Percentiles rank a stretch among this genome's conserved stretches.
These are phyloP conservation scores for Tephrocybe rancida DNA, from an alignment of 768 basidiomycete genomes.

Conservation along the genomic window DNA sequence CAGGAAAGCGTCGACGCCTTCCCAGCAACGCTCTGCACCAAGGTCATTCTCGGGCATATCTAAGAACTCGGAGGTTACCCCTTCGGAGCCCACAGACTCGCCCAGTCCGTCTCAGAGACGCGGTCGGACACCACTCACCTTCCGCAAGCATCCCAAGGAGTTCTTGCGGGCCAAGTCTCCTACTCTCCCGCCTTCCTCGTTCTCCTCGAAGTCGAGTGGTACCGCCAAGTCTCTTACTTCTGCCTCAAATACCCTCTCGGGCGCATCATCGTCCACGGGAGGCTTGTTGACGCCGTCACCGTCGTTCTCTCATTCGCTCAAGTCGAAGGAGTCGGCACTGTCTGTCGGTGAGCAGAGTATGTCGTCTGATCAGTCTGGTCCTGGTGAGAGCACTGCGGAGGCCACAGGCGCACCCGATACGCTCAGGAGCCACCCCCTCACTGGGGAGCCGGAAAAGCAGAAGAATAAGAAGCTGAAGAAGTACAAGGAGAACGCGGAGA, in stretches of 20 bases:
- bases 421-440: conserved; percentile 24
- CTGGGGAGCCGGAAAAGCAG: conserved; percentile 55
- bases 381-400: conserved; percentile 41
- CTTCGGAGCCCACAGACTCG: conserved; percentile 41
- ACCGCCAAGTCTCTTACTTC: conserved; percentile 42
- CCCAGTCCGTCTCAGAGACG: conserved; percentile 60
- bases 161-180: conserved; percentile 79
- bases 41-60: conserved; percentile 64
- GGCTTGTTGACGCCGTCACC: conserved; percentile 66
- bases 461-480: conserved; percentile 81
- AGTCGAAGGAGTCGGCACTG: conserved; percentile 77
- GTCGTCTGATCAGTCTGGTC: conserved; percentile 70
- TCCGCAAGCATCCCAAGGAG: conserved; percentile 71
- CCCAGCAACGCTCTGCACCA: conserved; percentile 39
- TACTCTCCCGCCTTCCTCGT: conserved; percentile 40
- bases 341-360: conserved; percentile 74
- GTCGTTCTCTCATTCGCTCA: conserved; percentile 72
- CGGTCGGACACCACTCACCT: conserved; percentile 67
- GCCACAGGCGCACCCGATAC: conserved; percentile 13
- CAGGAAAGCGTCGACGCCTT: conserved; percentile 76
- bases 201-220: conserved; percentile 41
- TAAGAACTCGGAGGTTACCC: conserved; percentile 47
- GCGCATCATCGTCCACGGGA: conserved; percentile 38
- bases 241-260: conserved; percentile 49
- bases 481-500: conserved; percentile 88